Base-by-base conservation (phyloP, 148 eudicot genomes). In the Pouteria glomerata region DNA sequence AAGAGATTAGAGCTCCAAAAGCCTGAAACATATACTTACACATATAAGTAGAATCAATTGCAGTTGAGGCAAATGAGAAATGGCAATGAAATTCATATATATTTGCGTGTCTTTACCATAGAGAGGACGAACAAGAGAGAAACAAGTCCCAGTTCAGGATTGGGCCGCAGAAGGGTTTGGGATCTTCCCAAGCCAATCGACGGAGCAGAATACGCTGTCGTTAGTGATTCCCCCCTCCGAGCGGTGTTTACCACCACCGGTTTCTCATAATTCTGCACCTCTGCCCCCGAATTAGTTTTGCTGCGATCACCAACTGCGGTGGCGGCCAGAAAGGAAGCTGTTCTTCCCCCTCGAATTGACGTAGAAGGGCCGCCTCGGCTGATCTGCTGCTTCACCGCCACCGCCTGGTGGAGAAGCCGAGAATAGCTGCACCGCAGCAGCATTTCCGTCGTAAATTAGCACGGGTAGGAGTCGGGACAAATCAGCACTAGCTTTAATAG, bases 81-180 rank as follows among this genome's bases (percentile, higher is more conserved):
- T 12, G 59, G 4, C 30, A 45, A 45, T 14, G 50, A 45, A 1
- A 45, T 4, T n/a, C n/a, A n/a, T n/a, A n/a, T n/a, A n/a, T n/a
- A n/a, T n/a, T n/a, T n/a, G n/a, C n/a, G n/a, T n/a, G n/a, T n/a
- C n/a, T n/a, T 2, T 29, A 66, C 70, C 70, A 11, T 66, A 41
- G 39, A 27, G 33, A 66, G 39, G 52, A 45, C 70, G 56, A 66
- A 66, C 2, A 66, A 48, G 11, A 66, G 70, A 47, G 55, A 66
- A 47, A 66, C 24, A 48, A 66, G 57, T 12, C 37, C 56, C 39
- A 66, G 21, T 48, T 66, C 57, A 66, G 70, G 37, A 47, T 2
- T 29, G 70, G 56, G 57, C 37, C 39, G 56, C n/a, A n/a, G n/a
- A 45, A 66, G 18, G 11, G 23, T 29, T 13, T 45, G 0, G 21